These are phyloP conservation scores for Fusarium sulawesiense DNA, from an alignment of 2,329 filamentous ascomycete genomes.

Conservation along the genomic window DNA sequence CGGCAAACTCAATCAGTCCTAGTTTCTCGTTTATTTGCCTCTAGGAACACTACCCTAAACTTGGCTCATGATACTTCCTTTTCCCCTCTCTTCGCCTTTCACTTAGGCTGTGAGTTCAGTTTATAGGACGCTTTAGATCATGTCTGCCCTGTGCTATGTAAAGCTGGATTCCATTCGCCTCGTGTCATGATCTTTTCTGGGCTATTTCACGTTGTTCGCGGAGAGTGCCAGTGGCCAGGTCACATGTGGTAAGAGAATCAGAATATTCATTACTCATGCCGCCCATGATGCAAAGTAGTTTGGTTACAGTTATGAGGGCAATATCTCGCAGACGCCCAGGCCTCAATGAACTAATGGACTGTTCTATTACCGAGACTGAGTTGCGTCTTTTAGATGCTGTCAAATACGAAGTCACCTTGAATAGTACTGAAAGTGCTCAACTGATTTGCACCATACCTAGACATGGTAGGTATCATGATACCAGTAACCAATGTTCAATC, in stretches of 20 bases:
- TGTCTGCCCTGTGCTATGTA: neutral
- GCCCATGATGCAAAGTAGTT: neutral
- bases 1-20: neutral
- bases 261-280: no score
- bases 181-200: neutral
- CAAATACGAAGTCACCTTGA: neutral
- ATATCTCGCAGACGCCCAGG: neutral
- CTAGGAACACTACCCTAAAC: neutral
- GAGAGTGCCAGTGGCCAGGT: neutral
- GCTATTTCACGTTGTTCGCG: no score
- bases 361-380: neutral
- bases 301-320: neutral
- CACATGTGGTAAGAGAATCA: neutral
- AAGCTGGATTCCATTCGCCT: neutral
- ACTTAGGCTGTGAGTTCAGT: neutral
- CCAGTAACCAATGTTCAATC: neutral
- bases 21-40: neutral
- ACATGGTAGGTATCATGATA: neutral
- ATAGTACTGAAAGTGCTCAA: neutral
- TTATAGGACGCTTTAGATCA: neutral
- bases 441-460: neutral
- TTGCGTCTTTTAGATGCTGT: neutral
- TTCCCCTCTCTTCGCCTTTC: neutral
- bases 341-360: neutral
- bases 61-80: neutral